These are phyloP conservation scores for Paraphaeosphaeria sporulosa DNA, from an alignment of 2,329 filamentous ascomycete genomes.

Conservation along the genomic window DNA sequence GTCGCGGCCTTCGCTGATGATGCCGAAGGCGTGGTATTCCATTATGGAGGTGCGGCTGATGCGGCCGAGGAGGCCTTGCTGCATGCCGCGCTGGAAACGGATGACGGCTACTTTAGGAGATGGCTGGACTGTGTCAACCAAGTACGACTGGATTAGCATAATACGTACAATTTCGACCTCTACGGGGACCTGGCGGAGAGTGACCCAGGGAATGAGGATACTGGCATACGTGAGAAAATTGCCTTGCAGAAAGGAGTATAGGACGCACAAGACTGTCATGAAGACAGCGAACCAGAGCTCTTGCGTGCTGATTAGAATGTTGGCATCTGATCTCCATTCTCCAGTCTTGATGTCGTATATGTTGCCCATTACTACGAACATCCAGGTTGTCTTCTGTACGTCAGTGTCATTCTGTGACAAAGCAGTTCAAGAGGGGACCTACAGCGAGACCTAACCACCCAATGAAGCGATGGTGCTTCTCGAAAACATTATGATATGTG, in stretches of 20 bases:
- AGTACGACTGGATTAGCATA: background rate
- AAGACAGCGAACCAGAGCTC: slow-evolving; percentile 47
- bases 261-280: slow-evolving; percentile 47
- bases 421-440: slow-evolving; percentile 13
- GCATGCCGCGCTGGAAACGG: slow-evolving; percentile 46
- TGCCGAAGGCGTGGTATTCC: slow-evolving; percentile 49
- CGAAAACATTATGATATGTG: slow-evolving; percentile 47
- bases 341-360: slow-evolving; percentile 45
- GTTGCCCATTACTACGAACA: slow-evolving; percentile 45
- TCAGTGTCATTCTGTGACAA: slow-evolving; percentile 12
- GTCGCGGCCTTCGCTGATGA: slow-evolving; percentile 45
- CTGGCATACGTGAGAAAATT: slow-evolving; percentile 24
- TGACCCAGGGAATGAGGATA: slow-evolving; percentile 45
- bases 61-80: slow-evolving; percentile 44
- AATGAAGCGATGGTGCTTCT: slow-evolving; percentile 46
- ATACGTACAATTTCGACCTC: slow-evolving; percentile 36
- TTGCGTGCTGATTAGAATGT: slow-evolving; percentile 41
- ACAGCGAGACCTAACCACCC: slow-evolving; percentile 47
- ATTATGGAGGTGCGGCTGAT: slow-evolving; percentile 48
- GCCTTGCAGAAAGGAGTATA: background rate
- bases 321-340: slow-evolving; percentile 35
- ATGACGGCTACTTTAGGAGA: slow-evolving; percentile 46
- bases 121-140: slow-evolving; percentile 17
- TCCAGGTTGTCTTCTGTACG: slow-evolving; percentile 41
- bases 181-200: slow-evolving; percentile 44